Evolutionary conservation across 164 flowering plant genomes (phyloP).

Genomic region (Aristolochia contorta): DNA sequence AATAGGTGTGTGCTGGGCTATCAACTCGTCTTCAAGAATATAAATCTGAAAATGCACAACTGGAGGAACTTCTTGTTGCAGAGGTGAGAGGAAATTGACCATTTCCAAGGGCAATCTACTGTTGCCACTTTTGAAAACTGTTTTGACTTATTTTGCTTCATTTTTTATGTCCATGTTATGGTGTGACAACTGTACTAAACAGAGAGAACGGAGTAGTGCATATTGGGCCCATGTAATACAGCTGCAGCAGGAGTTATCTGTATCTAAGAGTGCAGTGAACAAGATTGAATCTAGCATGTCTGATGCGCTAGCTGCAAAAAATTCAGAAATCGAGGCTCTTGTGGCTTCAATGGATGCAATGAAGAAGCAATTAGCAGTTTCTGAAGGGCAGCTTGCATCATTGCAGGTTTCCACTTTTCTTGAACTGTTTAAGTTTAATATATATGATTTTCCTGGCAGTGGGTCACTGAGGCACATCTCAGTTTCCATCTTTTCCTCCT

Average conservation of each 20-base stretch:
- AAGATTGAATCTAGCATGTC: constrained; percentile 69
- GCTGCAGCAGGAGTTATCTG: constrained; percentile 70
- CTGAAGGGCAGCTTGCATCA: constrained; percentile 88
- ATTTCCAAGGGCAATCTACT: neutral
- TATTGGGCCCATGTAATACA: constrained; percentile 69
- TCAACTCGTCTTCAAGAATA: constrained; percentile 95
- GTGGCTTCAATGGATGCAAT: constrained; percentile 57
- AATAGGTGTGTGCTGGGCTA: constrained; percentile 96
- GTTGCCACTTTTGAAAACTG: neutral
- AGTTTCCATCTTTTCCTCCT: no score
- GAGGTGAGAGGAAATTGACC: constrained; percentile 43
- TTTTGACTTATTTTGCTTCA: neutral
- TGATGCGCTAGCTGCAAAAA: constrained; percentile 87
- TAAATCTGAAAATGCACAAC: constrained; percentile 95
- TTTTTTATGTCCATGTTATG: neutral
- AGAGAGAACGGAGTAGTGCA: constrained; percentile 81
- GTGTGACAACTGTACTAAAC: constrained; percentile 12
- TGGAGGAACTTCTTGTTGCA: constrained; percentile 87
- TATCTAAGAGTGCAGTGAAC: constrained; percentile 49
- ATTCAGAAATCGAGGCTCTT: constrained; percentile 85
- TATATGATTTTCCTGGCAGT: no score
- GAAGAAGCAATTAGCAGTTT: constrained; percentile 75
- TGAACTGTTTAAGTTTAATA: neutral
- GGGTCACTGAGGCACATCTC: no score
- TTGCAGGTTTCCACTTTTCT: constrained; percentile 50